phyloP scores from a whole-genome alignment of 306 rosid genomes.

The Citrullus colocynthis region DNA sequence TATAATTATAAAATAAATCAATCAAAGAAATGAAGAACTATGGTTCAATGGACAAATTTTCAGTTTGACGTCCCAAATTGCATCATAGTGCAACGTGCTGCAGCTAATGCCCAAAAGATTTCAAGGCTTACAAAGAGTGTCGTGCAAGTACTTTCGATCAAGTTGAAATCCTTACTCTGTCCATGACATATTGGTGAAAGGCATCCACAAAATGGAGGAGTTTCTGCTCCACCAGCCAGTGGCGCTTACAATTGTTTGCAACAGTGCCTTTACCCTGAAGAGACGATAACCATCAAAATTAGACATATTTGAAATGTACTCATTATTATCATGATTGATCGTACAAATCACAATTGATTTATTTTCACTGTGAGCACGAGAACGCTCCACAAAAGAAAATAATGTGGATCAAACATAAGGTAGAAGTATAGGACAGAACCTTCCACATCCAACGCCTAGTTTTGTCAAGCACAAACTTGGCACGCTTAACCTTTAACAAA shows the following conservation, averaged over 20 bases:
- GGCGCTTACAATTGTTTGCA: constrained; percentile 45
- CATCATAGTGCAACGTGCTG: not conserved
- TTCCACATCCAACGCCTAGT: constrained; percentile 99
- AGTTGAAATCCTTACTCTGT: constrained; percentile 40
- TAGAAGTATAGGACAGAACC: constrained; percentile 26
- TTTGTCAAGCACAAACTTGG: constrained; percentile 85
- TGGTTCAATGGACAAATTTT: not conserved
- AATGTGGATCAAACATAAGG: not conserved
- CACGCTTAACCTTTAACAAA: constrained; percentile 91
- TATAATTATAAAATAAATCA: not conserved
- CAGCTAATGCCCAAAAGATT: not conserved
- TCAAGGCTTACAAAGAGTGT: not conserved
- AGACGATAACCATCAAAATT: not conserved
- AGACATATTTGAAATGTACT: not conserved
- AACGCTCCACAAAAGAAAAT: not conserved
- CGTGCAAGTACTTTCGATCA: not conserved
- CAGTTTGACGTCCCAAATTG: not conserved
- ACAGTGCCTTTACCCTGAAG: constrained; percentile 59
- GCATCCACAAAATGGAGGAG: constrained; percentile 99
- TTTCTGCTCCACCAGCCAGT: constrained; percentile 95
- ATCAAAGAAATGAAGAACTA: not conserved
- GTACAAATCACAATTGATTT: not conserved
- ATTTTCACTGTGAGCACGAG: not conserved
- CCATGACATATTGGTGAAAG: constrained; percentile 98
- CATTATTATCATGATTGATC: constrained; percentile 11